Conservation (phyloP, 768 basidiomycete species). For the Suillus paluster region DNA sequence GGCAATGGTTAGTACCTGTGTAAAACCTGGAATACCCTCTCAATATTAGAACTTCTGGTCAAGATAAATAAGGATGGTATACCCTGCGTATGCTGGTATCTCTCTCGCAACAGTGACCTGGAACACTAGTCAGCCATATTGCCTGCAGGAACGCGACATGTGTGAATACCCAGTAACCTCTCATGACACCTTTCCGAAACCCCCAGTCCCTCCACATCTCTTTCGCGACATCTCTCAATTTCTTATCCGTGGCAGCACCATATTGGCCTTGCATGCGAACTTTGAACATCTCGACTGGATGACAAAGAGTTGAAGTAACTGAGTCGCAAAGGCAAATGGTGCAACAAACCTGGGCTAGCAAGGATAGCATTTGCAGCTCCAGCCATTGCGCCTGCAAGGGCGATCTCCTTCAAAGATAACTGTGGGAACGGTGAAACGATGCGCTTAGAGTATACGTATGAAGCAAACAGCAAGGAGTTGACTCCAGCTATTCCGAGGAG, state of each 20-base stretch:
- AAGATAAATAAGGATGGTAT: neutral
- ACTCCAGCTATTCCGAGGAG: conserved; percentile 93
- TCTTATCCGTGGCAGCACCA: conserved; percentile 78
- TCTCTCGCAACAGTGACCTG: conserved; percentile 91
- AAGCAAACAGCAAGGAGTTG: conserved; percentile 92
- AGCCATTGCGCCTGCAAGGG: conserved; percentile 88
- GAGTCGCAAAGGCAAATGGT: neutral
- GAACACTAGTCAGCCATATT: neutral
- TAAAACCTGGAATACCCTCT: conserved; percentile 57
- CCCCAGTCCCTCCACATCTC: conserved; percentile 93
- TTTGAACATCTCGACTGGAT: conserved; percentile 95
- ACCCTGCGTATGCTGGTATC: conserved; percentile 95
- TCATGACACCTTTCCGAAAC: conserved; percentile 87
- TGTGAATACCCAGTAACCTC: conserved; percentile 87
- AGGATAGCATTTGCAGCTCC: conserved; percentile 90
- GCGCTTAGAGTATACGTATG: conserved; percentile 82
- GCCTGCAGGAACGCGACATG: neutral
- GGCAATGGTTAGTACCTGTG: conserved; percentile 44
- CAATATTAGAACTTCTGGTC: neutral
- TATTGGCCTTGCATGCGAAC: conserved; percentile 98
- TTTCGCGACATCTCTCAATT: conserved; percentile 65
- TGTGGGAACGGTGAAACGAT: conserved; percentile 89
- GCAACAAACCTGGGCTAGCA: conserved; percentile 77
- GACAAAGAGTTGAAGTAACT: neutral
- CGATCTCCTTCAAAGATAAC: conserved; percentile 77